Percentiles rank a stretch among this genome's conserved stretches.
phyloP scores from a whole-genome alignment of 805 yeast genomes.

The Zygosaccharomyces pseudorouxii region DNA sequence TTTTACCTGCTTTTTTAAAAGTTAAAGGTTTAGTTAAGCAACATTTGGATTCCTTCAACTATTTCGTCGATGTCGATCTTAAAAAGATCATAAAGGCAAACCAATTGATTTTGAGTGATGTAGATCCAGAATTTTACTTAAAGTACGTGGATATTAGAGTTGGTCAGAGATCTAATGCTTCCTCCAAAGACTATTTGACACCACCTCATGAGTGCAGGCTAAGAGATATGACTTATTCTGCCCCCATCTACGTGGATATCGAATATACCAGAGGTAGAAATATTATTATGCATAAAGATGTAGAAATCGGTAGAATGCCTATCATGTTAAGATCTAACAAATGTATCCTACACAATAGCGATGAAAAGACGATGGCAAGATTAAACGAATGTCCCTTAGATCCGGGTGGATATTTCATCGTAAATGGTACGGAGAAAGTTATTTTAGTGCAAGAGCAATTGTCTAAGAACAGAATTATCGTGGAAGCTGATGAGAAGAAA shows the following conservation, averaged over 20 bases:
- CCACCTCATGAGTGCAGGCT: constrained; percentile 96
- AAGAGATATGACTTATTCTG: constrained; percentile 90
- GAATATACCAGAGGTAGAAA: constrained; percentile 95
- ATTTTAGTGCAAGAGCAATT: constrained; percentile 95
- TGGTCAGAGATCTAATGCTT: constrained; percentile 66
- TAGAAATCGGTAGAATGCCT: constrained; percentile 98
- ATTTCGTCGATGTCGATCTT: constrained; percentile 88
- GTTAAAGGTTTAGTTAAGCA: constrained; percentile 96
- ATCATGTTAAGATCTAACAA: constrained; percentile 92
- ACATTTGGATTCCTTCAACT: constrained; percentile 96
- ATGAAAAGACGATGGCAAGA: constrained; percentile 79
- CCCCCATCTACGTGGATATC: constrained; percentile 94
- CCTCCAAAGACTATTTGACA: constrained; percentile 52
- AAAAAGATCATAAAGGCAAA: constrained; percentile 91
- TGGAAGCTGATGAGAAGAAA: constrained; percentile 94
- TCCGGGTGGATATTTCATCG: constrained; percentile 98
- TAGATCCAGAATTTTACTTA: constrained; percentile 93
- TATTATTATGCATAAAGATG: constrained; percentile 80
- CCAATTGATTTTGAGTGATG: constrained; percentile 83
- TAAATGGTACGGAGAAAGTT: constrained; percentile 96
- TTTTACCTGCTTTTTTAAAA: constrained; percentile 90
- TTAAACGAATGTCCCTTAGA: constrained; percentile 93
- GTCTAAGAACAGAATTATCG: constrained; percentile 94
- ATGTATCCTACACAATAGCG: constrained; percentile 76
- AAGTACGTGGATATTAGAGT: constrained; percentile 91